Percentiles rank a stretch among this genome's conserved stretches.
phyloP scores from a whole-genome alignment of 179 eudicot genomes.

The Beta lomatogona region DNA sequence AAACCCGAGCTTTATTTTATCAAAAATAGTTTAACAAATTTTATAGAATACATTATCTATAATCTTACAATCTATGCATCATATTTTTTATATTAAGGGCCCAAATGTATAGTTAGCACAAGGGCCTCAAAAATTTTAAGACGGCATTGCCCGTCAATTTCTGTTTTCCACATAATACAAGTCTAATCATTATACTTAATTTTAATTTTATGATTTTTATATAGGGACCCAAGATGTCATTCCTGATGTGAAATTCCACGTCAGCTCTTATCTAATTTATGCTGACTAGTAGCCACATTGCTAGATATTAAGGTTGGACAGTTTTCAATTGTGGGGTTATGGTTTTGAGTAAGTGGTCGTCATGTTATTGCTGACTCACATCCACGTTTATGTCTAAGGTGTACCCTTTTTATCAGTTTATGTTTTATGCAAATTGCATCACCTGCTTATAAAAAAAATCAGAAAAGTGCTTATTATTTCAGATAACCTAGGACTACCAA shows the following conservation, averaged over 20 bases:
- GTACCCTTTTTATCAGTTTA: background rate
- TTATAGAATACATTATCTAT: no score
- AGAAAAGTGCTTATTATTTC: background rate
- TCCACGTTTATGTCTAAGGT: slow-evolving; percentile 17
- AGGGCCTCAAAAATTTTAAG: no score
- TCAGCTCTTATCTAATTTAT: slow-evolving; percentile 12
- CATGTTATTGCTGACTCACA: slow-evolving; percentile 26
- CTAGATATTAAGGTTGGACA: background rate
- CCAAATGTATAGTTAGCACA: no score
- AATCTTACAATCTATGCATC: no score
- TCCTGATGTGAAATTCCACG: background rate
- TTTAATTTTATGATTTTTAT: background rate
- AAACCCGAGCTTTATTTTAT: no score
- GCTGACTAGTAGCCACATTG: slow-evolving; percentile 3
- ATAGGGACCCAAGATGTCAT: background rate
- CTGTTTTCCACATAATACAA: background rate
- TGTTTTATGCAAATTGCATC: background rate
- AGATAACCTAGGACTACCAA: slow-evolving; percentile 5
- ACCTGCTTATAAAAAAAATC: background rate
- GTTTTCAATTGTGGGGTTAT: background rate
- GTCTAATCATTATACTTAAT: background rate
- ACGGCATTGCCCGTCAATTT: background rate
- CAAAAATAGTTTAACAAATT: no score
- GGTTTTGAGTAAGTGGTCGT: background rate
- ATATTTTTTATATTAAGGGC: no score